A percentile compares a stretch with the other conserved stretches of the same genome.
Conservation (phyloP, 208 protist genomes). For the Trypanosoma caninum region DNA sequence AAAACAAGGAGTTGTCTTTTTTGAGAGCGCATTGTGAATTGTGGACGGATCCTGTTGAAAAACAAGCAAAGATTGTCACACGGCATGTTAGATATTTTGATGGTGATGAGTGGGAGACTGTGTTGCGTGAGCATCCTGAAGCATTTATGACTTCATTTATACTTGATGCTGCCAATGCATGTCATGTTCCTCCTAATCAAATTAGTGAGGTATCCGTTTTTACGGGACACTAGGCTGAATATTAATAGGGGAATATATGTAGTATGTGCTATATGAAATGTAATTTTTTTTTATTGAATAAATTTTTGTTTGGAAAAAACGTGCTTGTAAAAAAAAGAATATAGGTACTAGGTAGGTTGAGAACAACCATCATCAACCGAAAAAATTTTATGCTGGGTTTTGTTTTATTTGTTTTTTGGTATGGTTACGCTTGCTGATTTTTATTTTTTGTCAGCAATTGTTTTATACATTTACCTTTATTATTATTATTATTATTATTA, state of each 20-base stretch:
- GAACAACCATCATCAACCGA: no score
- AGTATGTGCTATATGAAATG: neutral
- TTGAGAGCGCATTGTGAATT: slow-evolving; percentile 32
- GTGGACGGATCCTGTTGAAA: slow-evolving; percentile 28
- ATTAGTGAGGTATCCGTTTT: slow-evolving; percentile 38
- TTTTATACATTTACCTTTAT: slow-evolving; percentile 6
- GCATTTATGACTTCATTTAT: slow-evolving; percentile 57
- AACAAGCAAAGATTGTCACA: slow-evolving; percentile 41
- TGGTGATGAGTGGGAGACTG: slow-evolving; percentile 45
- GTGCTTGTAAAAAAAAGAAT: neutral
- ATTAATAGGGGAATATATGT: neutral
- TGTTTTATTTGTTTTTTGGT: neutral
- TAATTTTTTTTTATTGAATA: neutral
- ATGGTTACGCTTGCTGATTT: no score
- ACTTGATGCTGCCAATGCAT: slow-evolving; percentile 61
- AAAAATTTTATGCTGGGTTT: no score
- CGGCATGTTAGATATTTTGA: slow-evolving; percentile 58
- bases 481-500: slow-evolving; percentile 19
- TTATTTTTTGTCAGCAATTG: no score
- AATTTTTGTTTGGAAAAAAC: neutral
- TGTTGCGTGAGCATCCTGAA: slow-evolving; percentile 44
- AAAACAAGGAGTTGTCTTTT: slow-evolving; percentile 35
- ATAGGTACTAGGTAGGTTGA: no score
- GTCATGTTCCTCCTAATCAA: slow-evolving; percentile 59
- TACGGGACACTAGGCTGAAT: slow-evolving; percentile 8